These are phyloP conservation scores for Diplotaxis tenuifolia DNA, from an alignment of 345 rosid species.

Conservation along the genomic window DNA sequence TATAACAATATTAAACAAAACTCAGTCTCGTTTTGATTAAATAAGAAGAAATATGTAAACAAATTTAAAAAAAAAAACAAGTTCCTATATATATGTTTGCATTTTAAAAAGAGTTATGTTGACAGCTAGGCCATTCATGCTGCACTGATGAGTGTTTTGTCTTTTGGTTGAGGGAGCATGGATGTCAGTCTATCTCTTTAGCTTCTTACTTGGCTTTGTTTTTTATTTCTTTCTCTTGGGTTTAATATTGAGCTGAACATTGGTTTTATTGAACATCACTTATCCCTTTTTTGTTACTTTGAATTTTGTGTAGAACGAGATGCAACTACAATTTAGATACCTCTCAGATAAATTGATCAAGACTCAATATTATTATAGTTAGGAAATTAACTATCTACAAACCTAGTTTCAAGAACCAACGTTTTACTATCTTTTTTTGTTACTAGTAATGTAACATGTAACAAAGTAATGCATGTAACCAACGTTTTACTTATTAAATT, in stretches of 20 bases:
- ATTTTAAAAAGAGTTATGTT: slow-evolving; percentile 5
- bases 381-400: background rate
- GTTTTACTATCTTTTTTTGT: background rate
- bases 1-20: background rate
- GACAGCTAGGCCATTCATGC: slow-evolving; percentile 39
- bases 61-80: background rate
- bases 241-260: slow-evolving; percentile 3
- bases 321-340: background rate
- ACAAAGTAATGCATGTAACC: background rate
- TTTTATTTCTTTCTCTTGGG: background rate
- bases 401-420: background rate
- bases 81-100: background rate
- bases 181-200: slow-evolving; percentile 38
- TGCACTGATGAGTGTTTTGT: slow-evolving; percentile 36
- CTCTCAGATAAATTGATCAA: slow-evolving; percentile 3
- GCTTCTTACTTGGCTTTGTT: slow-evolving; percentile 18
- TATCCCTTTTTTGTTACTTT: background rate
- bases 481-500: background rate
- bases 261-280: background rate
- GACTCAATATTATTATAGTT: background rate
- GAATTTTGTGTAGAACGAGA: background rate
- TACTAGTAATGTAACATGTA: background rate
- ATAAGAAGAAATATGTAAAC: background rate
- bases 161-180: slow-evolving; percentile 44
- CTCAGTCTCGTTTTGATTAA: slow-evolving; percentile 5